Evolutionary conservation across 148 eudicot genomes (phyloP).

Genomic region (Polygonum maritimum): DNA sequence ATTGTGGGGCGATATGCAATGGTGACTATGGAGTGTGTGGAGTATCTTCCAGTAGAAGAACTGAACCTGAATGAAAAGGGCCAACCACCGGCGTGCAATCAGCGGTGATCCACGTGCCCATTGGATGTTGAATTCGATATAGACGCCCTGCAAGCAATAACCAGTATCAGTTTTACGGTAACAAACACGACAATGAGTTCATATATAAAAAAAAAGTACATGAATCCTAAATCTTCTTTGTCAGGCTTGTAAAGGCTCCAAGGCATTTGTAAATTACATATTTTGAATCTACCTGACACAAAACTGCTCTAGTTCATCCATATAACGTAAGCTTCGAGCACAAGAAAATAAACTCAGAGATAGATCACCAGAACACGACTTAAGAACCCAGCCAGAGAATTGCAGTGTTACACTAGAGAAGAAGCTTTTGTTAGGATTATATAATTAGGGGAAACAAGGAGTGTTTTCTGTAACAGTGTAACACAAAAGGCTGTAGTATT

Average conservation of each 20-base stretch:
- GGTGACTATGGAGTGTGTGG: not conserved
- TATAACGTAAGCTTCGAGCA: not conserved
- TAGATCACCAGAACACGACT: not conserved
- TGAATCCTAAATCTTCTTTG: not conserved
- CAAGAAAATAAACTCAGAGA: not conserved
- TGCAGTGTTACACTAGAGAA: not conserved
- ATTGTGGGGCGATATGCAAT: not conserved
- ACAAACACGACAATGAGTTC: not conserved
- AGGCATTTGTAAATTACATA: not conserved
- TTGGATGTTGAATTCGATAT: slow-evolving; percentile 6
- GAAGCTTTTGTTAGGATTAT: not conserved
- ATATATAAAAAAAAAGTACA: not conserved
- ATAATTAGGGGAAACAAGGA: too few relatives aligned
- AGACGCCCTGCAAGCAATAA: not conserved
- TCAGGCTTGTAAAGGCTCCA: not conserved
- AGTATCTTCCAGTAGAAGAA: slow-evolving; percentile 9
- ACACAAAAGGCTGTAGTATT: too few relatives aligned
- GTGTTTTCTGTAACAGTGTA: too few relatives aligned
- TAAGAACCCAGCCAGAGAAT: not conserved
- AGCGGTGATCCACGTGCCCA: slow-evolving; percentile 3
- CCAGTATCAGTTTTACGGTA: not conserved
- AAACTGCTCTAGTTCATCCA: not conserved
- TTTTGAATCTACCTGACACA: too few relatives aligned
- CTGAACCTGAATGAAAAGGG: not conserved
- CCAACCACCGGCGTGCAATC: not conserved